Evolutionary conservation across 768 basidiomycete genomes (phyloP).

Genomic region (Podaxis sp.): DNA sequence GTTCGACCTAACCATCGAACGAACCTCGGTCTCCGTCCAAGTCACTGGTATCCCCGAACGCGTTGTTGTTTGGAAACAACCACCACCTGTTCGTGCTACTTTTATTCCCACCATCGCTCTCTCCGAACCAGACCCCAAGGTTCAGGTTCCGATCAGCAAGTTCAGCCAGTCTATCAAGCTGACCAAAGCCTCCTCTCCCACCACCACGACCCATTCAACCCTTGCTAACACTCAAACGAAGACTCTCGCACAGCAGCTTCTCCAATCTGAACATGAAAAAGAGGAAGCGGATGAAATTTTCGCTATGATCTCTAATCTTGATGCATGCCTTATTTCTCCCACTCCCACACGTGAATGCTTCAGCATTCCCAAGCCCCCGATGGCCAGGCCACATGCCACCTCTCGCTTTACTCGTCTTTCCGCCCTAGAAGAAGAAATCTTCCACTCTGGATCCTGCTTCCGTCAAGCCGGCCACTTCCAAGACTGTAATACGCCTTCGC

Average conservation of each 20-base stretch:
- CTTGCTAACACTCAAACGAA: conserved; percentile 19
- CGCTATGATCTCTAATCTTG: conserved; percentile 26
- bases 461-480: conserved; percentile 14
- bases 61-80: conserved; percentile 17
- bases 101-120: conserved; percentile 16
- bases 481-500: neutral
- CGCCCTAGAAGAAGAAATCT: conserved; percentile 1
- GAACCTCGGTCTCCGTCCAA: conserved; percentile 22
- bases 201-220: conserved; percentile 18
- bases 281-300: conserved; percentile 33
- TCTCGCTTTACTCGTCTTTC: conserved; percentile 19
- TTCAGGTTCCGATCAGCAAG: conserved; percentile 26
- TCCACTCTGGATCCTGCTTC: conserved; percentile 8
- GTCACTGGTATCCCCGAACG: conserved; percentile 19
- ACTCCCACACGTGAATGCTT: conserved; percentile 30
- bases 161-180: conserved; percentile 16
- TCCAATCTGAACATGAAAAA: conserved; percentile 25
- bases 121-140: conserved; percentile 12
- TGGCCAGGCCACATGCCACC: conserved; percentile 8
- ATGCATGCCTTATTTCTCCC: conserved; percentile 25
- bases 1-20: conserved; percentile 31
- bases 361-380: conserved; percentile 12
- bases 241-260: conserved; percentile 30
- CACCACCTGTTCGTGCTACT: conserved; percentile 24
- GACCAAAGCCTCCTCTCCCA: conserved; percentile 15